Percentiles rank a stretch among this genome's conserved stretches.
Evolutionary conservation across 1,139 yeast genomes (phyloP).

Genomic region (Blastobotrys indianensis): DNA sequence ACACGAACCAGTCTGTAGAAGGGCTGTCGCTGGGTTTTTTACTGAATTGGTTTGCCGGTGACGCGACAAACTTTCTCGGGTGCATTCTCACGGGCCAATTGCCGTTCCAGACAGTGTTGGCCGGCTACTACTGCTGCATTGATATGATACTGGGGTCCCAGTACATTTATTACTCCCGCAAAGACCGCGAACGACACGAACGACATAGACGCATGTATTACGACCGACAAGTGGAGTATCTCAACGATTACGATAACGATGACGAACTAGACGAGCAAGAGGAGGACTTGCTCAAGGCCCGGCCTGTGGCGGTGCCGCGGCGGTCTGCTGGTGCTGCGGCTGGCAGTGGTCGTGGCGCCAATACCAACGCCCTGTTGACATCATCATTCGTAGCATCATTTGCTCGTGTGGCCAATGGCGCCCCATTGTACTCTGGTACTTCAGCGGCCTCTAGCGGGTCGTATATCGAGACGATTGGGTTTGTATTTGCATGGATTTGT

Average conservation of each 20-base stretch:
- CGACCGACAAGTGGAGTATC: neutral
- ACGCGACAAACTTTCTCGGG: conserved; percentile 70
- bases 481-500: conserved; percentile 72
- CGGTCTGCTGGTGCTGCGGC: neutral
- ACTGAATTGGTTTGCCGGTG: conserved; percentile 78
- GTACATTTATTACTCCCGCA: conserved; percentile 58
- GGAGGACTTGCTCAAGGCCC: neutral
- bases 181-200: conserved; percentile 13
- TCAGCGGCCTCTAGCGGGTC: conserved; percentile 3
- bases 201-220: conserved; percentile 5
- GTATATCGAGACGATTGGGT: conserved; percentile 27
- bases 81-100: conserved; percentile 73
- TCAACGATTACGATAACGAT: neutral
- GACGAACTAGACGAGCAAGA: neutral
- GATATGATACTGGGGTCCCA: conserved; percentile 70
- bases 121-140: conserved; percentile 67
- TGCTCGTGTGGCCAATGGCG: conserved; percentile 17
- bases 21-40: conserved; percentile 80
- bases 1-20: conserved; percentile 70
- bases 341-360: neutral
- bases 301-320: conserved; percentile 1
- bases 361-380: conserved; percentile 17
- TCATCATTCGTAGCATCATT: conserved; percentile 30
- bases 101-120: conserved; percentile 68
- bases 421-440: neutral